A percentile compares a stretch with the other conserved stretches of the same genome.
Evolutionary conservation across 805 yeast species (phyloP).

Genomic region (Candida alai): DNA sequence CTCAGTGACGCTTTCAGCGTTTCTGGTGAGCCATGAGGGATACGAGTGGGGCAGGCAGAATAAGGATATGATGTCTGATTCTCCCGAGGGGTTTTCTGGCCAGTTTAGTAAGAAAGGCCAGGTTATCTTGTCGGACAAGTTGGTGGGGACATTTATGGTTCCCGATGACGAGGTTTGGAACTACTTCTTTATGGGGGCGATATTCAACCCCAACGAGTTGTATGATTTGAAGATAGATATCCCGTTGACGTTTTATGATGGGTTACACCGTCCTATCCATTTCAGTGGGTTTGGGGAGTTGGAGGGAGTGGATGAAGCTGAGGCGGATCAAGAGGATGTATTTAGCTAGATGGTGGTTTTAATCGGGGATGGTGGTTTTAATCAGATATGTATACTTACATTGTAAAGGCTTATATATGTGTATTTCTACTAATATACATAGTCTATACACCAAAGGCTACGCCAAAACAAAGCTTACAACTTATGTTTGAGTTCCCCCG

Average conservation of each 20-base stretch:
- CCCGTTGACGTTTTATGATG: conserved; percentile 82
- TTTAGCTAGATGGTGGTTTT: conserved; percentile 33
- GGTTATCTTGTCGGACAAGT: conserved; percentile 65
- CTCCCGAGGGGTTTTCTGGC: conserved; percentile 67
- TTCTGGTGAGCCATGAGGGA: conserved; percentile 59
- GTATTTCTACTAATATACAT: conserved; percentile 3
- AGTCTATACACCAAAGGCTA: conserved; percentile 4
- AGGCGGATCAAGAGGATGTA: conserved; percentile 65
- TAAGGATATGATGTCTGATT: conserved; percentile 47
- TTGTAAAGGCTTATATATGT: no score
- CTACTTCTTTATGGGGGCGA: conserved; percentile 80
- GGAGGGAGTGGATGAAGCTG: conserved; percentile 51
- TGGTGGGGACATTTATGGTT: conserved; percentile 79
- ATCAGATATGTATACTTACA: conserved; percentile 2
- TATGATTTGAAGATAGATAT: conserved; percentile 68
- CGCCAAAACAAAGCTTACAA: no score
- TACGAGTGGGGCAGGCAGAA: conserved; percentile 72
- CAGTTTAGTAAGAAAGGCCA: conserved; percentile 61
- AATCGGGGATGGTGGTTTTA: neutral
- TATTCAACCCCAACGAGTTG: conserved; percentile 62
- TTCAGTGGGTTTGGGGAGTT: conserved; percentile 70
- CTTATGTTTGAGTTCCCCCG: conserved; percentile 59
- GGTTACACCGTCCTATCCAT: conserved; percentile 83
- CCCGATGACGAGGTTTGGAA: conserved; percentile 90
- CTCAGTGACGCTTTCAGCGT: conserved; percentile 72